phyloP scores from a whole-genome alignment of 2,329 filamentous ascomycete genomes.

The Ophiosphaerella herpotricha region DNA sequence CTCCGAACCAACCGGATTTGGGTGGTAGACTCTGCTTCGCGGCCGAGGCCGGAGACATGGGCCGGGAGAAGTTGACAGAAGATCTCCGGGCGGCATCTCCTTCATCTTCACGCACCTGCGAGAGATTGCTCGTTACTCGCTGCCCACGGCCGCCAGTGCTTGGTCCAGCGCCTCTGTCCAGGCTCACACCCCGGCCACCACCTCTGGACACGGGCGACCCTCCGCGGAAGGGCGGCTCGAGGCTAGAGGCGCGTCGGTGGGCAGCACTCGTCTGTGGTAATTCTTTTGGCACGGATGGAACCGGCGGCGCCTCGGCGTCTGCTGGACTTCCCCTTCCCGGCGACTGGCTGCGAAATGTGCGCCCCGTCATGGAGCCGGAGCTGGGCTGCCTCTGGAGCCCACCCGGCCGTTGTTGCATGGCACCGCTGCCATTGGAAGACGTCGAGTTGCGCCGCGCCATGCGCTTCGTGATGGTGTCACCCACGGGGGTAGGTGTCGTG shows the following conservation, averaged over 20 bases:
- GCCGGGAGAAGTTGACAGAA: slow-evolving; percentile 59
- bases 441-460: slow-evolving; percentile 74
- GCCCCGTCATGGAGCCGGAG: slow-evolving; percentile 81
- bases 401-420: slow-evolving; percentile 35
- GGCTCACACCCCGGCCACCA: slow-evolving; percentile 45
- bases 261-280: slow-evolving; percentile 33
- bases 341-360: slow-evolving; percentile 82
- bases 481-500: slow-evolving; percentile 77
- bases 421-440: slow-evolving; percentile 66
- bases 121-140: slow-evolving; percentile 39
- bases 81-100: slow-evolving; percentile 49
- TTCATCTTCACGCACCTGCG: slow-evolving; percentile 51
- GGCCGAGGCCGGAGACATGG: slow-evolving; percentile 49
- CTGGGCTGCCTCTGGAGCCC: slow-evolving; percentile 60
- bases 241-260: slow-evolving; percentile 52
- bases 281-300: slow-evolving; percentile 71
- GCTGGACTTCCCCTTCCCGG: slow-evolving; percentile 35
- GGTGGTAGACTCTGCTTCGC: slow-evolving; percentile 13
- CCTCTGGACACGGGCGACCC: slow-evolving; percentile 49
- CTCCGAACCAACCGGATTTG: slow-evolving; percentile 45
- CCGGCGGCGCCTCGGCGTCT: slow-evolving; percentile 66
- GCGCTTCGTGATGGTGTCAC: slow-evolving; percentile 85
- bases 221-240: slow-evolving; percentile 56
- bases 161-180: slow-evolving; percentile 43
- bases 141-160: slow-evolving; percentile 28